Evolutionary conservation across 2,329 filamentous ascomycete species (phyloP), one percentile per base, ranked within the genome.

Genomic region (Septoria linicola): DNA sequence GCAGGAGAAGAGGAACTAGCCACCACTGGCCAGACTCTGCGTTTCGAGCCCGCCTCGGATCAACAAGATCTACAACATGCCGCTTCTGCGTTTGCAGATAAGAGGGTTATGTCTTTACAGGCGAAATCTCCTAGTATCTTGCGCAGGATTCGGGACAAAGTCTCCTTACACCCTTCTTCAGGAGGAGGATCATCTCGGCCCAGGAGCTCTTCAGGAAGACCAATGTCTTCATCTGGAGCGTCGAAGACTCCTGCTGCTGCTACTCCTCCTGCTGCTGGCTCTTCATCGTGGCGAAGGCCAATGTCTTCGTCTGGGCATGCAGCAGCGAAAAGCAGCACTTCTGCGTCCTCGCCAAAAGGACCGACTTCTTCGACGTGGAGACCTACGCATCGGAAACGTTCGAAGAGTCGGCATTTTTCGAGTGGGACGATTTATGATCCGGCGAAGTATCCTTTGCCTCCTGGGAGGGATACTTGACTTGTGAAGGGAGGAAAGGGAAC

Each of bases 341-440:
- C n/a, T n/a, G n/a, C n/a, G 32, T 23, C 23, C 20, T 46, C 31
- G 30, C 37, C 39, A 8, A 34, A 23, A 36, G 51, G 43, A 30
- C 23, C 25, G 21, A 21, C 30, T 32, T 48, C 44, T 4, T 41
- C 10, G 34, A 17, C 39, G 21, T 44, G 41, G 19, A 36, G 40
- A 14, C 44, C 40, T 19, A 20, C 27, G 4, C 48, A 54, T 25
- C 40, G 20, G 8, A 58, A 47, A 27, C 48, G 51, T 10, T 40
- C 41, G 3, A 53, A 49, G 49, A 53, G 46, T 32, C 56, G 58
- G 39, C 53, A 58, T 34, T 51, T 60, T 27, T 61, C 61, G 23
- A 61, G 57, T 49, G 58, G 61, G 8, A 54, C 57, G 55, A 63
- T 64, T 14, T 64, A 60, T 40, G 45, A 54, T 19, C 55, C 57